A percentile compares a stretch with the other conserved stretches of the same genome.
Evolutionary conservation across 2,329 filamentous ascomycete genomes (phyloP).

Genomic region (Mycosphaerella arachidis): DNA sequence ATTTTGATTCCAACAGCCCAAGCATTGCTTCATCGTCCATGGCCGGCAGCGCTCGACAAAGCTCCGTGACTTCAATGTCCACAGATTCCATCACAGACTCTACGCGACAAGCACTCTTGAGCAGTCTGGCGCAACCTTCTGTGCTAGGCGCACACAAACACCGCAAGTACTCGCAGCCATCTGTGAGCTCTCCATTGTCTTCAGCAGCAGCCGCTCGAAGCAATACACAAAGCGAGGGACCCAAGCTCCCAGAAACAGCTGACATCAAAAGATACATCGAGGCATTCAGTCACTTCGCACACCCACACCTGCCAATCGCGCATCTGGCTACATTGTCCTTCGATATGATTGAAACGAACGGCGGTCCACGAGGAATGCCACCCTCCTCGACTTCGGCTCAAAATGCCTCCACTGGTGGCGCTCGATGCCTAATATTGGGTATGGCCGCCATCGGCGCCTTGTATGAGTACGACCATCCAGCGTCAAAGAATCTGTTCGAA

Average conservation of each 20-base stretch:
- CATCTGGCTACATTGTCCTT: conserved; percentile 90
- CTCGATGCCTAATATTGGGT: conserved; percentile 78
- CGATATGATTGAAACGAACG: conserved; percentile 66
- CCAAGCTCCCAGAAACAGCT: conserved; percentile 68
- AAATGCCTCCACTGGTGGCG: conserved; percentile 63
- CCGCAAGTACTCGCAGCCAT: conserved; percentile 57
- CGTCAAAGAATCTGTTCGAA: conserved; percentile 83
- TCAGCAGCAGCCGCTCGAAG: conserved; percentile 25
- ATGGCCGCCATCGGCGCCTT: conserved; percentile 84
- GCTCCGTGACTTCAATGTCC: conserved; percentile 56
- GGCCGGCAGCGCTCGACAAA: conserved; percentile 61
- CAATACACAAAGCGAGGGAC: conserved; percentile 35
- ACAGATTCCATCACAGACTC: conserved; percentile 64
- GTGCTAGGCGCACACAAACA: conserved; percentile 47
- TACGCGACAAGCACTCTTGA: conserved; percentile 59
- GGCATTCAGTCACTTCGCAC: conserved; percentile 86
- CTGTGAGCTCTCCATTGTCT: conserved; percentile 51
- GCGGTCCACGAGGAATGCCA: conserved; percentile 44
- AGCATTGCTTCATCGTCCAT: conserved; percentile 63
- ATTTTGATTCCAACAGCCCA: conserved; percentile 64
- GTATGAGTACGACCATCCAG: conserved; percentile 76
- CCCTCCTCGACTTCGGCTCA: conserved; percentile 51
- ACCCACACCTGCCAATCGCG: conserved; percentile 90
- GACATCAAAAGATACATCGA: conserved; percentile 88
- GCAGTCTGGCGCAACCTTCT: conserved; percentile 57